Evolutionary conservation across 345 rosid genomes (phyloP).

Genomic region (Syzygium aromaticum): DNA sequence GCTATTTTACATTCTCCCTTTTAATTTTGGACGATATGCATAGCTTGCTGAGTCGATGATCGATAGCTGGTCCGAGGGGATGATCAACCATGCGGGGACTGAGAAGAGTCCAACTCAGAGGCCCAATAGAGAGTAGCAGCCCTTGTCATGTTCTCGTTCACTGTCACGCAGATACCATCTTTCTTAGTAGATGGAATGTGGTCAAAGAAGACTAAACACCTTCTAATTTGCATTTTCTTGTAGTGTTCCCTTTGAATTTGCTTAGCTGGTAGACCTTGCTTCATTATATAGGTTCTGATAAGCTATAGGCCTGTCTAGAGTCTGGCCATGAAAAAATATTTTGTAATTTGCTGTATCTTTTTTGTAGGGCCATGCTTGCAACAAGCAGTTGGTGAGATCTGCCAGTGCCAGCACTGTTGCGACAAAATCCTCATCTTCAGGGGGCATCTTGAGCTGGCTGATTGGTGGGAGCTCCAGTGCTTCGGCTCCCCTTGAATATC

Average conservation of each 20-base stretch:
- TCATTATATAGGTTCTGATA: not conserved
- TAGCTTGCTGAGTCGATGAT: not conserved
- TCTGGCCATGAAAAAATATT: not conserved
- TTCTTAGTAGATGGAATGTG: not conserved
- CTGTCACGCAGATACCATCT: not conserved
- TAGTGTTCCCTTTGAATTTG: not conserved
- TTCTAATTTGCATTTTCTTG: not conserved
- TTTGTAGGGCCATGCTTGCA: slow-evolving; percentile 17
- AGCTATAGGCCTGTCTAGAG: not conserved
- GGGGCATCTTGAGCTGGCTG: slow-evolving; percentile 60
- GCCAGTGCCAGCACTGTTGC: slow-evolving; percentile 57
- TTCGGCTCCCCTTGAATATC: slow-evolving; percentile 24
- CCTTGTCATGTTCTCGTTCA: not conserved
- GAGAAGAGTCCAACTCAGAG: not conserved
- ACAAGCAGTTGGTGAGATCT: slow-evolving; percentile 22
- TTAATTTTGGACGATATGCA: not conserved
- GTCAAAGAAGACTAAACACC: not conserved
- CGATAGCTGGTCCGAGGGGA: not conserved
- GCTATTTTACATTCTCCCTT: not conserved
- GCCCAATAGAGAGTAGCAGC: not conserved
- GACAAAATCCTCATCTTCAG: slow-evolving; percentile 28
- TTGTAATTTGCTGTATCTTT: not conserved
- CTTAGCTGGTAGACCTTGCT: not conserved
- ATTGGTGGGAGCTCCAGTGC: slow-evolving; percentile 40
- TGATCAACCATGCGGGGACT: not conserved